phyloP scores from a whole-genome alignment of 2,329 filamentous ascomycete species.

The Botrytis deweyae region DNA sequence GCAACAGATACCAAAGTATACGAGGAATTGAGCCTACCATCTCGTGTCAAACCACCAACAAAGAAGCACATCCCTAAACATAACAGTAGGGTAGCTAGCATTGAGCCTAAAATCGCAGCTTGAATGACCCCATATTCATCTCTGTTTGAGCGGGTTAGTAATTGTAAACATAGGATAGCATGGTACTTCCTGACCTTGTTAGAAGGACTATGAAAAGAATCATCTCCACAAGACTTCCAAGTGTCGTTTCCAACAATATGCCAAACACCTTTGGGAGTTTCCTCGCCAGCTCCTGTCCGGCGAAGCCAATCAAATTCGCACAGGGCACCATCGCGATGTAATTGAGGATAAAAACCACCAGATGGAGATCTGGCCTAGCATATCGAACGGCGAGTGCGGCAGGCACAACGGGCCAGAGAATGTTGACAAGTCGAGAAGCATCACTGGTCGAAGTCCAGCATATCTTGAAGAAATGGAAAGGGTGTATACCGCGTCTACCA shows the following conservation, averaged over 20 bases:
- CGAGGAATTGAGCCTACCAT: constrained; percentile 37
- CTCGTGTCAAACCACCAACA: constrained; percentile 65
- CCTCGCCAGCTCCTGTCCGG: constrained; percentile 67
- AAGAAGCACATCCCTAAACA: constrained; percentile 82
- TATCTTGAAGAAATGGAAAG: constrained; percentile 61
- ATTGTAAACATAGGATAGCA: not conserved
- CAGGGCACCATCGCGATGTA: constrained; percentile 78
- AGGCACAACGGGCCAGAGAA: constrained; percentile 74
- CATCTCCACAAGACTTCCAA: constrained; percentile 78
- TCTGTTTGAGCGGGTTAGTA: not conserved
- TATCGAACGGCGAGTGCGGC: constrained; percentile 66
- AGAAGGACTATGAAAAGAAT: constrained; percentile 79
- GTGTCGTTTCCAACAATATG: constrained; percentile 59
- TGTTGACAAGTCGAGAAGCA: constrained; percentile 63
- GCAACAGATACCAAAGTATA: not conserved
- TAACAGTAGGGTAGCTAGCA: constrained; percentile 77
- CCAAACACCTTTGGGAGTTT: constrained; percentile 75
- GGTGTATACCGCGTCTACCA: constrained; percentile 64
- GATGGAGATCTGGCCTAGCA: constrained; percentile 53
- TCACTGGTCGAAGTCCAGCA: constrained; percentile 62
- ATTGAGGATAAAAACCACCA: constrained; percentile 66
- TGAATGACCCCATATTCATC: constrained; percentile 69
- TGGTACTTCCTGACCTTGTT: constrained; percentile 34
- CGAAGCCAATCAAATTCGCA: constrained; percentile 74
- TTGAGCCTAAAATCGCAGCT: constrained; percentile 79